Conservation (phyloP, 1,284 basidiomycete species). For the Fomitopsis pinicola region DNA sequence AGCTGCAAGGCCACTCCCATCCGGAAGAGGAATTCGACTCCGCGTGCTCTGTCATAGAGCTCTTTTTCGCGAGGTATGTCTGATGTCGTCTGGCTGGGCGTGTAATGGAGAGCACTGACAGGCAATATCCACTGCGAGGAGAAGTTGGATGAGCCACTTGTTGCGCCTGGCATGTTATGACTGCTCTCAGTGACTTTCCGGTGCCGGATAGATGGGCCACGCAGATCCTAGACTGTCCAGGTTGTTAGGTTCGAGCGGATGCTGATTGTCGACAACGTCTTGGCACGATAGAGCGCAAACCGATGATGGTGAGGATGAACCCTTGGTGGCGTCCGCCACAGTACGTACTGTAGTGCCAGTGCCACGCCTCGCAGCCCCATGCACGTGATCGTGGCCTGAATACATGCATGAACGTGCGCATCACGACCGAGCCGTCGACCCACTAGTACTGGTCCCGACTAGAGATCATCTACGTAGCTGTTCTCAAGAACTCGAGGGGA, state of each 20-base stretch:
- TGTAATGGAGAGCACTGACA: constrained; percentile 47
- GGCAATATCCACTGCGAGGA: constrained; percentile 72
- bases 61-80: constrained; percentile 57
- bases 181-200: background rate
- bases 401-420: background rate
- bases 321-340: too few species aligned
- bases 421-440: background rate
- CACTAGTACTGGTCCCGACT: too few species aligned
- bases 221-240: background rate
- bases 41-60: constrained; percentile 70
- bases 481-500: background rate
- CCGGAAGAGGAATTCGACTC: constrained; percentile 78
- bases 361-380: background rate
- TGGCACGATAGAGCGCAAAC: background rate
- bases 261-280: background rate
- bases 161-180: constrained; percentile 8
- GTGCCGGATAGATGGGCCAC: background rate
- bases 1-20: constrained; percentile 68
- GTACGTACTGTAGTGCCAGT: too few species aligned
- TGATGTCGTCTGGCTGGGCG: constrained; percentile 49
- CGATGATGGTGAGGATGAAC: background rate
- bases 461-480: background rate
- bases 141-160: constrained; percentile 7
- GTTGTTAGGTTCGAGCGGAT: background rate
- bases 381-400: background rate